Percentiles rank a stretch among this genome's conserved stretches.
phyloP scores from a whole-genome alignment of 495 filamentous ascomycete genomes.

The Lentithecium fluviatile region DNA sequence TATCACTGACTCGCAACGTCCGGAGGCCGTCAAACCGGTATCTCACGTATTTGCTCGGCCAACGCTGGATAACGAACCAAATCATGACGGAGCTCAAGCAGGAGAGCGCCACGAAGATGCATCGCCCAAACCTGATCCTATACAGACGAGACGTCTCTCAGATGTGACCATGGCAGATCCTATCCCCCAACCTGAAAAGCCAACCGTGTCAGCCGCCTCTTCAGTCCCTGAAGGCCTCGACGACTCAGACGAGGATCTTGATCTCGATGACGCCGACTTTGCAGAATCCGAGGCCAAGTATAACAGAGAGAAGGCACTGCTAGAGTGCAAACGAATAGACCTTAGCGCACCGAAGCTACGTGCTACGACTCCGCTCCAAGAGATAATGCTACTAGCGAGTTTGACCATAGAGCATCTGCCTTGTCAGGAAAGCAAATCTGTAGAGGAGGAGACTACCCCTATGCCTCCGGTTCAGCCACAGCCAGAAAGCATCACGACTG shows the following conservation, averaged over 20 bases:
- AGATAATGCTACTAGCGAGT: conserved; percentile 31
- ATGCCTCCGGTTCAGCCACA: conserved; percentile 5
- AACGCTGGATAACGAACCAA: neutral
- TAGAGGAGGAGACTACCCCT: conserved; percentile 8
- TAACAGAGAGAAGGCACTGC: conserved; percentile 38
- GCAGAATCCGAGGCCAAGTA: conserved; percentile 41
- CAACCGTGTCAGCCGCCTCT: conserved; percentile 13
- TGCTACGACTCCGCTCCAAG: conserved; percentile 38
- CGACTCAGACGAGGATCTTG: conserved; percentile 42
- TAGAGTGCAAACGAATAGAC: conserved; percentile 41
- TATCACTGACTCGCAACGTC: conserved; percentile 6
- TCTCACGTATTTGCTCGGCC: neutral
- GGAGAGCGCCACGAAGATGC: neutral
- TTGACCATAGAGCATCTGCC: conserved; percentile 26
- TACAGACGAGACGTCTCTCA: conserved; percentile 27
- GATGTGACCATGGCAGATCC: conserved; percentile 29
- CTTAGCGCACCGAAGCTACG: conserved; percentile 37
- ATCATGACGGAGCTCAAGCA: neutral
- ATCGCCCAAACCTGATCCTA: conserved; percentile 8
- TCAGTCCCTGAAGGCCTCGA: conserved; percentile 26
- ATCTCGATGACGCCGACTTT: conserved; percentile 42
- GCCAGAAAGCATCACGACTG: conserved; percentile 22
- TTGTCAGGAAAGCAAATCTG: conserved; percentile 9
- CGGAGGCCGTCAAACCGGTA: conserved; percentile 15
- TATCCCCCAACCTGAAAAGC: conserved; percentile 17